Conservation (phyloP, 352 stramenopile species). For the Phytophthora cryptogea region DNA sequence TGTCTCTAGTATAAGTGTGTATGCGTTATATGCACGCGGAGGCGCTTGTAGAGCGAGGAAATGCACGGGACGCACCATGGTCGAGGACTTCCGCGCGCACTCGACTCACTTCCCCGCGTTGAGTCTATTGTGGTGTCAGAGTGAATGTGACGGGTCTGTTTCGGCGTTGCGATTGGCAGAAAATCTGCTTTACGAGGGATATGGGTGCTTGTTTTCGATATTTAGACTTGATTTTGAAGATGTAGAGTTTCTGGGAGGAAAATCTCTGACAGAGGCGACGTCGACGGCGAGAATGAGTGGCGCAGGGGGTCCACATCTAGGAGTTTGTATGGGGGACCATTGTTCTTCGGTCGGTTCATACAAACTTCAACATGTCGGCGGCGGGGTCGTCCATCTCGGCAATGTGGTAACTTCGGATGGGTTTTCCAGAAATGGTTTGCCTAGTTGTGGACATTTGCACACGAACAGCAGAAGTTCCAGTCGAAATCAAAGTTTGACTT, state of each 20-base stretch:
- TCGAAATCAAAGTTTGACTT: not conserved
- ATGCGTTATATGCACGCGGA: not conserved
- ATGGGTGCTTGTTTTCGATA: not conserved
- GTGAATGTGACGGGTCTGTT: conserved; percentile 10
- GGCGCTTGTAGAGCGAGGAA: not conserved
- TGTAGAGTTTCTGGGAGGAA: conserved; percentile 10
- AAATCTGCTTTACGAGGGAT: conserved; percentile 5
- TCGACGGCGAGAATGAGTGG: conserved; percentile 35
- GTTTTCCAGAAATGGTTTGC: not conserved
- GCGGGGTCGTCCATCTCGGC: not conserved
- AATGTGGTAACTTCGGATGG: not conserved
- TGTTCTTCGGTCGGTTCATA: conserved; percentile 20
- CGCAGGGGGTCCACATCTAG: conserved; percentile 16
- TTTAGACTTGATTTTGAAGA: not conserved
- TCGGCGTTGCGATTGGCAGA: conserved; percentile 20
- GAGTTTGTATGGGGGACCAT: conserved; percentile 29
- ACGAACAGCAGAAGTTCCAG: not conserved
- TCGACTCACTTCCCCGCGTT: conserved; percentile 4
- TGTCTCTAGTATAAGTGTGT: not conserved
- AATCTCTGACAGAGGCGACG: conserved; percentile 29
- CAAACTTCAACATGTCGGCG: conserved; percentile 28
- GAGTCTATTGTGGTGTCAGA: conserved; percentile 6
- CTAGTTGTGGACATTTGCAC: not conserved
- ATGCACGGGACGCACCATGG: conserved; percentile 24
- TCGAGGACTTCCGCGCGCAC: conserved; percentile 13